Evolutionary conservation across 371 early-diverging fungal genomes (phyloP), one percentile per base, ranked within the genome.

Genomic region (Dichotomocladium elegans): DNA sequence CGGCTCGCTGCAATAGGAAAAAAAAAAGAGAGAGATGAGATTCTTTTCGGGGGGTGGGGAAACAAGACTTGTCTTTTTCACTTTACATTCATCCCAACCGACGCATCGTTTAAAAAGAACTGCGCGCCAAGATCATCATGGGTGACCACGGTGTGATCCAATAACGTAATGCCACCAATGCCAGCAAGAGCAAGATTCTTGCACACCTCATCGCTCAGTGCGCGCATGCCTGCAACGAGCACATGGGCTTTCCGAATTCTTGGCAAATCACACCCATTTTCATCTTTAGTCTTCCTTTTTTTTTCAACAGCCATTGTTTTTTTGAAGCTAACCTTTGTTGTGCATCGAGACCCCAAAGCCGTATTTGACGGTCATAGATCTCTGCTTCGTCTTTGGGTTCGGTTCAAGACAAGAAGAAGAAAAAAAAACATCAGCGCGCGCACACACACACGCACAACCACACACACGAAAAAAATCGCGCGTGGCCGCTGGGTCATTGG

Each of bases 291-390:
- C 40, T 26, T 19, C 7, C 25, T 24, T 37, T 27, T 45, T 5
- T n/a, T 26, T n/a, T 26, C 30, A 34, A 33, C 29, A 4, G 21
- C 45, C 28, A 10, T 19, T 8, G 25, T 34, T 27, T 35, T 53
- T 19, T 21, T 0, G 19, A 43, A 4, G 22, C 14, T 21, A 59
- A 89, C 93, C 88, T 74, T 64, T 84, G 81, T 61, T 96, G 97
- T 8, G 95, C 93, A 45, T 93, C 94, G 52, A 93, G 58, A 8
- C 97, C 97, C 96, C 96, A 96, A 17, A 96, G 73, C 34, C 97
- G 81, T 61, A 96, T 96, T 76, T 96, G 97, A 14, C 97, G 81
- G 74, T 96, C 97, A 54, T 96, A 96, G 21, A 95, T 80, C 21
- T 85, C 89, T 9, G 88, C 90, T 60, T 95, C 97, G 48, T 94